Evolutionary conservation across 768 basidiomycete genomes (phyloP).

Genomic region (Suillus subluteus): DNA sequence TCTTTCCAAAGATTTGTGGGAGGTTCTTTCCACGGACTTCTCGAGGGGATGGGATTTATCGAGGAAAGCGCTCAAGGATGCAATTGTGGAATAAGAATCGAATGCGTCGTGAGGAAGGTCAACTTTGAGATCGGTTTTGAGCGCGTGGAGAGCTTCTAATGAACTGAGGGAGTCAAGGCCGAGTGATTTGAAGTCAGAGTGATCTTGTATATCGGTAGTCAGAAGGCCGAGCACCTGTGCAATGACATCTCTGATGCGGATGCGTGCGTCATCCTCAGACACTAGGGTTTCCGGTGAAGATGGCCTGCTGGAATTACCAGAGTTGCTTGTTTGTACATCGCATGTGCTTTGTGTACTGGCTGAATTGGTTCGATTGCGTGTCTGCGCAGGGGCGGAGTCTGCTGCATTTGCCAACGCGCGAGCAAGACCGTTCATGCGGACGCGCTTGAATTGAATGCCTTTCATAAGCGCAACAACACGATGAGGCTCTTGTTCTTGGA

Average conservation of each 20-base stretch:
- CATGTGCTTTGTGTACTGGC: slow-evolving; percentile 28
- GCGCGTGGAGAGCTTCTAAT: slow-evolving; percentile 58
- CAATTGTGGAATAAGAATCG: slow-evolving; percentile 40
- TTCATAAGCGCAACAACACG: slow-evolving; percentile 58
- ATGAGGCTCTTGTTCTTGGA: slow-evolving; percentile 40
- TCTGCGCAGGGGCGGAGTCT: slow-evolving; percentile 15
- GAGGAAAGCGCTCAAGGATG: slow-evolving; percentile 20
- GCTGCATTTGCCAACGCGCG: slow-evolving; percentile 44
- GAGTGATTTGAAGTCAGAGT: slow-evolving; percentile 50
- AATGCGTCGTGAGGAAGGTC: slow-evolving; percentile 52
- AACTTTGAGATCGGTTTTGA: slow-evolving; percentile 46
- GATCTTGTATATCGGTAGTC: slow-evolving; percentile 41
- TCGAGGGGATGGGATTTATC: not conserved
- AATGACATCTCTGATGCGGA: slow-evolving; percentile 43
- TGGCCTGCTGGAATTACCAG: slow-evolving; percentile 21
- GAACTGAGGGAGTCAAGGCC: slow-evolving; percentile 71
- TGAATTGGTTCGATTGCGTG: slow-evolving; percentile 29
- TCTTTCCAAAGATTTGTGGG: not conserved
- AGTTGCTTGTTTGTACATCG: slow-evolving; percentile 11
- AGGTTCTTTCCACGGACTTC: not conserved
- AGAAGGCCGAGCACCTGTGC: slow-evolving; percentile 45
- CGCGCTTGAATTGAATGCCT: slow-evolving; percentile 61
- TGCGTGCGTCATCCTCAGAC: slow-evolving; percentile 26
- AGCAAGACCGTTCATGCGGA: slow-evolving; percentile 54
- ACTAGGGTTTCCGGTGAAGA: slow-evolving; percentile 47